Base-by-base conservation (phyloP, 208 protist genomes). In the Leishmania guyanensis region DNA sequence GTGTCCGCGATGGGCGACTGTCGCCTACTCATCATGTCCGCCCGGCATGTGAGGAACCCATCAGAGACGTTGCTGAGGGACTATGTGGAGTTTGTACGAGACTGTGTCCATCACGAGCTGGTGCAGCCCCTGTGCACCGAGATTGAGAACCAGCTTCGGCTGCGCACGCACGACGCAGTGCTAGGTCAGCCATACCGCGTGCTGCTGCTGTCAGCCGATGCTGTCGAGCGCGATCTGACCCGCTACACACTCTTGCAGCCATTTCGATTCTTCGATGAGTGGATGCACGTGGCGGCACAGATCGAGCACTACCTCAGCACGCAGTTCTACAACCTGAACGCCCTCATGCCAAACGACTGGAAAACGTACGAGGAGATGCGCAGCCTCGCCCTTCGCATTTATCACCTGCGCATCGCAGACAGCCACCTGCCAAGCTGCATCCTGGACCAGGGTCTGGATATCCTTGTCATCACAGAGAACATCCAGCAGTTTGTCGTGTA, bases 271-370 rank as follows among this genome's bases (percentile, higher is more conserved):
- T 95, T 98, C 74, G 88, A 92, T 60, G 81, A 91, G 43, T 46
- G 89, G 84, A 82, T 98, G 53, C 86, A 98, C 83, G 84, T 99
- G 54, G 77, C 83, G 16, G 79, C 76, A 33, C 75, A 86, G 36
- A 95, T 99, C 48, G 90, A 93, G 54, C 87, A 98, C 82, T 99
- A 99, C 87, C 90, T 99, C 6, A 97, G 99, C 84, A 82, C 81
- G 20, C 77, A 99, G 48, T 99, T 99, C 86, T 99, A 99, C 86
- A 99, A 99, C 85, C 86, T 99, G 9, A 99, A 98, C 71, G 98
- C 98, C 2, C 87, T 99, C 39, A 91, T 94, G 54, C 92, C 95
- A 20, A 95, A 98, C 71, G 96, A 99, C 87, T 99, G 97, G 97
- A 94, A 96, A 78, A 98, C 92, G 22, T 99, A 99, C 88, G 95